These are phyloP conservation scores for Maudiozyma humilis DNA, from an alignment of 1,139 yeast genomes.

Conservation along the genomic window DNA sequence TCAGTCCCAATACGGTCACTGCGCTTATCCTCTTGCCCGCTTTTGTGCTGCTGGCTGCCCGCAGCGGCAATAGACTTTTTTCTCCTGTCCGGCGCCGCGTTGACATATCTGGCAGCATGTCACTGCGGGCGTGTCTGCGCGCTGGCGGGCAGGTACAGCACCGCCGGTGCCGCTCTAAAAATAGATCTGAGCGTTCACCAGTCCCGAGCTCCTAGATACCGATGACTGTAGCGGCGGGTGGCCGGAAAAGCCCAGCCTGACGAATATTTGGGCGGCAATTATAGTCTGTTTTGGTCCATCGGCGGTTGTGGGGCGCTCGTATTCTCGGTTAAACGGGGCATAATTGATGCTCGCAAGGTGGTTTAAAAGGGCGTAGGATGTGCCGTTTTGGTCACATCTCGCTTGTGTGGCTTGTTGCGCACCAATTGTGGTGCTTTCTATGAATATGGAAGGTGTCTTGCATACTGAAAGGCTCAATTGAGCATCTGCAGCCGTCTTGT, in stretches of 20 bases:
- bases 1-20: no score
- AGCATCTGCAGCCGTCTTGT: no score
- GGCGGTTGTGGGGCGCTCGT: background rate
- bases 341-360: background rate
- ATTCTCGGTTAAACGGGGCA: no score
- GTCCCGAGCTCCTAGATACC: background rate
- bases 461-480: no score
- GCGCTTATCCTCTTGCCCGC: no score
- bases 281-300: background rate
- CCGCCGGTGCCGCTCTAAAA: background rate
- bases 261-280: background rate
- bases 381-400: background rate
- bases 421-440: no score
- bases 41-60: background rate
- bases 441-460: no score
- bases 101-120: background rate
- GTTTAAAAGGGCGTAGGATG: background rate
- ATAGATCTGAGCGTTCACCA: background rate
- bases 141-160: background rate
- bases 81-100: background rate
- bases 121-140: background rate
- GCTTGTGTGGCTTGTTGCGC: background rate
- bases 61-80: background rate
- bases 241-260: background rate
- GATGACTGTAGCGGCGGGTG: background rate